These are phyloP conservation scores for Pugionium dolabratum DNA, from an alignment of 345 rosid genomes.

Conservation along the genomic window DNA sequence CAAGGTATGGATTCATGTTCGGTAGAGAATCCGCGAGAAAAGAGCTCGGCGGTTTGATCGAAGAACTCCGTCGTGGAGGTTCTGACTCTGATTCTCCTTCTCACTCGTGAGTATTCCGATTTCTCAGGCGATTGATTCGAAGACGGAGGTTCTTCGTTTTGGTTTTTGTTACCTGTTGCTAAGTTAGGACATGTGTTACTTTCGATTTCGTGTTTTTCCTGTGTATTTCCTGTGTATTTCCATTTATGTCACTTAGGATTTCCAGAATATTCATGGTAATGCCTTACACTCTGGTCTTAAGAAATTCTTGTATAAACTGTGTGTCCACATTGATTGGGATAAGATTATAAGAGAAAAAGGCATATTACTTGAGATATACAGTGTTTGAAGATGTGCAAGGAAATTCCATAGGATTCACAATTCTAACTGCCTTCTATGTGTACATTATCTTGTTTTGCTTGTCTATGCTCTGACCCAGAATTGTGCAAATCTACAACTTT, in stretches of 20 bases:
- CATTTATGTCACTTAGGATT: conserved; percentile 2
- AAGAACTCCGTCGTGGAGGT: conserved; percentile 61
- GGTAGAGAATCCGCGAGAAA: conserved; percentile 90
- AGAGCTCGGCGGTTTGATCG: conserved; percentile 77
- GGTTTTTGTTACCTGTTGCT: conserved; percentile 6
- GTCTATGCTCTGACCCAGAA: conserved; percentile 13
- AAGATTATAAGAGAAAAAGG: conserved; percentile 7
- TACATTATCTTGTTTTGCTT: not conserved
- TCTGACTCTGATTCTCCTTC: conserved; percentile 44
- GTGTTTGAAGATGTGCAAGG: conserved; percentile 7
- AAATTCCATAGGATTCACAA: conserved; percentile 11
- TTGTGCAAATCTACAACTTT: conserved; percentile 22
- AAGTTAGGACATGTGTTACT: conserved; percentile 7
- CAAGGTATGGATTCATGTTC: conserved; percentile 93
- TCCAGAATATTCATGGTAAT: conserved; percentile 9
- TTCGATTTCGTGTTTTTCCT: conserved; percentile 4
- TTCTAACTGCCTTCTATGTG: not conserved
- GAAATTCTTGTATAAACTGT: conserved; percentile 24
- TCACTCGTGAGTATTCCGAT: conserved; percentile 39
- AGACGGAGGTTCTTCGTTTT: conserved; percentile 11
- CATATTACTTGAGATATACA: conserved; percentile 24
- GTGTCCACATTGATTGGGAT: conserved; percentile 6
- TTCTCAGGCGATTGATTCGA: conserved; percentile 16
- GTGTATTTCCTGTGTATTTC: too few species aligned
- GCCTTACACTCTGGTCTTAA: conserved; percentile 4